phyloP scores from a whole-genome alignment of 139 green algal species.

The Diplosphaera chodatii region DNA sequence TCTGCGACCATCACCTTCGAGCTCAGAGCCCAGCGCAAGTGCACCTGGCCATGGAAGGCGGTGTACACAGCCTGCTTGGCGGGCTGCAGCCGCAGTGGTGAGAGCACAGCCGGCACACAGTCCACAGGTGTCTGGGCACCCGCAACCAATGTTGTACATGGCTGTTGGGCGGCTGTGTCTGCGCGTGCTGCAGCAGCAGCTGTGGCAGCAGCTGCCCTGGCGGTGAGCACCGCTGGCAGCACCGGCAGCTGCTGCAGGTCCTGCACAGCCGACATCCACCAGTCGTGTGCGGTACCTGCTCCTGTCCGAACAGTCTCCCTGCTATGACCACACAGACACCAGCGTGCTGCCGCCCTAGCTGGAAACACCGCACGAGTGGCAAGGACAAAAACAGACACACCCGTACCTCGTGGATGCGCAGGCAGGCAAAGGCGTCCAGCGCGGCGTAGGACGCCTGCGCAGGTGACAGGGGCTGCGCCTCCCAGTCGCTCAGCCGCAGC shows the following conservation, averaged over 20 bases:
- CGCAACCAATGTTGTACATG: too few species aligned
- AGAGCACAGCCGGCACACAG: conserved; percentile 12
- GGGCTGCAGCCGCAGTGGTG: conserved; percentile 27
- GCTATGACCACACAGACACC: too few species aligned
- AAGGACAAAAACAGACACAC: too few species aligned
- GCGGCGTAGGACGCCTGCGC: conserved; percentile 42
- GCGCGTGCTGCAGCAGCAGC: not conserved
- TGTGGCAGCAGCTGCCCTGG: not conserved
- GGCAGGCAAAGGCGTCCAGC: conserved; percentile 35
- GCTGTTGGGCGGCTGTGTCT: not conserved
- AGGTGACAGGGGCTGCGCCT: conserved; percentile 16
- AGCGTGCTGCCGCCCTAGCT: too few species aligned
- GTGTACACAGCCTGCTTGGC: conserved; percentile 32
- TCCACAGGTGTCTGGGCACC: not conserved
- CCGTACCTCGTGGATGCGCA: conserved; percentile 30
- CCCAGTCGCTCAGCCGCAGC: conserved; percentile 43
- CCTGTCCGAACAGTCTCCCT: too few species aligned
- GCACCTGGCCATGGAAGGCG: conserved; percentile 18
- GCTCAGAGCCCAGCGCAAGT: too few species aligned
- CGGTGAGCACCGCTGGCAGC: not conserved
- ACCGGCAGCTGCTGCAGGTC: not conserved
- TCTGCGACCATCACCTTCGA: too few species aligned
- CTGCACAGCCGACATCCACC: not conserved
- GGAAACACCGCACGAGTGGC: too few species aligned
- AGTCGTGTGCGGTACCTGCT: not conserved